phyloP scores from a whole-genome alignment of 306 rosid species.

The Corylus heterophylla region DNA sequence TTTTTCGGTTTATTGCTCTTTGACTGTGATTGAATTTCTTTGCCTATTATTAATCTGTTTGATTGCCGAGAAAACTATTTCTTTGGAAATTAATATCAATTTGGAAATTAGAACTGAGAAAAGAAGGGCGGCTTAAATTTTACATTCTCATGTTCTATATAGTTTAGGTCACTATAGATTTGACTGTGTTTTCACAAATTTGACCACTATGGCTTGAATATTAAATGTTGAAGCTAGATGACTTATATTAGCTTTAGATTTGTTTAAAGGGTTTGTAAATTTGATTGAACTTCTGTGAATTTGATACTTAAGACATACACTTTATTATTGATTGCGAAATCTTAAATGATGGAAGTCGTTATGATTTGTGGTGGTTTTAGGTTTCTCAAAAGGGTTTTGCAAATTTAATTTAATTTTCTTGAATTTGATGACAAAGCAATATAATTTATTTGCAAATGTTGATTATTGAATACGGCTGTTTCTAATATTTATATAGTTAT shows the following conservation, averaged over 20 bases:
- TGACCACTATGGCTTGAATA: conserved; percentile 1
- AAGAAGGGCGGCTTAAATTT: not conserved
- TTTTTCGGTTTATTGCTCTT: not conserved
- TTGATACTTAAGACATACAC: not conserved
- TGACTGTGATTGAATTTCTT: not conserved
- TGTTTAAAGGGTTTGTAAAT: not conserved
- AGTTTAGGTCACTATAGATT: not conserved
- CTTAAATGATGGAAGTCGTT: not conserved
- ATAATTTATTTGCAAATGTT: not conserved
- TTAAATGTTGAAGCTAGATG: not conserved
- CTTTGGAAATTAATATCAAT: not conserved
- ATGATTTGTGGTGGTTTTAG: conserved; percentile 20
- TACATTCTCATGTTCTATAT: not conserved
- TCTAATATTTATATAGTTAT: not conserved
- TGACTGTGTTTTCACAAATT: conserved; percentile 22
- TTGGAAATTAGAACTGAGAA: not conserved
- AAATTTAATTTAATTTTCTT: not conserved
- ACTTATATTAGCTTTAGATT: not conserved
- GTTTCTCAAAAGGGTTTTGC: conserved; percentile 16
- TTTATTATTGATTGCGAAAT: not conserved
- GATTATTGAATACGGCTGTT: conserved; percentile 12
- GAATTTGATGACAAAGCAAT: not conserved
- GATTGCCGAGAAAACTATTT: not conserved
- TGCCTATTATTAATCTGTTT: not conserved
- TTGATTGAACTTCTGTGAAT: not conserved